These are phyloP conservation scores for Ambrosiella beaveri DNA, from an alignment of 2,329 filamentous ascomycete species.

Conservation along the genomic window DNA sequence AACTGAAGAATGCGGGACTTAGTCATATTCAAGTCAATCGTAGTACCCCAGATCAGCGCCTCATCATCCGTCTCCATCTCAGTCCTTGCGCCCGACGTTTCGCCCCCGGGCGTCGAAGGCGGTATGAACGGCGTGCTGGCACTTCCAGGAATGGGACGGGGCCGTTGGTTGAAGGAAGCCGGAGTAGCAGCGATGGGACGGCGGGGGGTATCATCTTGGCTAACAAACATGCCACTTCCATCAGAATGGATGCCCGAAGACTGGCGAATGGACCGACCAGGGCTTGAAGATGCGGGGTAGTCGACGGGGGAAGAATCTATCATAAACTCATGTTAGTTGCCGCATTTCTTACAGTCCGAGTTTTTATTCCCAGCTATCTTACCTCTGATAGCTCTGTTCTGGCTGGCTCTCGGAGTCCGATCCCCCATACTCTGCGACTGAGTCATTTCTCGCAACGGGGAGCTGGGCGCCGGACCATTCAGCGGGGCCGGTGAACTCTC, in stretches of 20 bases:
- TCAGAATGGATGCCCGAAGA: slow-evolving; percentile 64
- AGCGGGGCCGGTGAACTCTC: slow-evolving; percentile 31
- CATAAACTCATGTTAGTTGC: background rate
- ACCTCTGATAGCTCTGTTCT: slow-evolving; percentile 10
- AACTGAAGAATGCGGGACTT: slow-evolving; percentile 60
- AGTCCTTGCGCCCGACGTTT: slow-evolving; percentile 38
- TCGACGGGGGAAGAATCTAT: slow-evolving; percentile 81
- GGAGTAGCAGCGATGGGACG: slow-evolving; percentile 4
- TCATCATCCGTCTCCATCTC: slow-evolving; percentile 25
- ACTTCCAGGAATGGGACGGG: slow-evolving; percentile 16
- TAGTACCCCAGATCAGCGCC: slow-evolving; percentile 77
- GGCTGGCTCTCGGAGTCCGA: slow-evolving; percentile 52
- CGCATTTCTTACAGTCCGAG: background rate
- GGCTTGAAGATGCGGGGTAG: slow-evolving; percentile 81
- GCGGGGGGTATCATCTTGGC: slow-evolving; percentile 27
- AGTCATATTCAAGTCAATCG: slow-evolving; percentile 81
- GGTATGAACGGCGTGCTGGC: slow-evolving; percentile 9
- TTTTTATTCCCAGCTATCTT: background rate
- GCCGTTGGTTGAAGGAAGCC: slow-evolving; percentile 21
- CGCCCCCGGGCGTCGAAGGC: slow-evolving; percentile 9
- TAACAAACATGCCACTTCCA: slow-evolving; percentile 72
- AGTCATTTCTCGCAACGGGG: slow-evolving; percentile 39
- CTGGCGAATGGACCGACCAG: slow-evolving; percentile 43
- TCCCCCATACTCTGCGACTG: slow-evolving; percentile 33
- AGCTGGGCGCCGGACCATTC: slow-evolving; percentile 16